Evolutionary conservation across 1,139 yeast species (phyloP).

Genomic region (Pichia sp.): DNA sequence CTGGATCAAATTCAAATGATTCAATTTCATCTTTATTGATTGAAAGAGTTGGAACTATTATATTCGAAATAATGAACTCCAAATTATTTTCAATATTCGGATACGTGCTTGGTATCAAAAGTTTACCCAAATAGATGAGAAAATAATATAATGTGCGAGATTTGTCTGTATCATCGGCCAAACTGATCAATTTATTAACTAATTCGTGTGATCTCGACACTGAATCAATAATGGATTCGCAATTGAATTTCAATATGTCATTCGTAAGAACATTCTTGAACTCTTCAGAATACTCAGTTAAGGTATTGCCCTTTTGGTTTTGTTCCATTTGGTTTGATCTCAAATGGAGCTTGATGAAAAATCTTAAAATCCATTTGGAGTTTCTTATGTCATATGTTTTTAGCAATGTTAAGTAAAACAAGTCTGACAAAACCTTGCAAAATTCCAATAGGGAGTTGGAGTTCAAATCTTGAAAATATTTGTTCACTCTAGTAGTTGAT

Average conservation of each 20-base stretch:
- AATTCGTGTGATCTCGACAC: not conserved
- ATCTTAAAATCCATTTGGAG: constrained; percentile 8
- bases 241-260: too few relatives aligned
- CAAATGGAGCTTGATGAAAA: constrained; percentile 7
- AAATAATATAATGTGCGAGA: constrained; percentile 5
- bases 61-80: constrained; percentile 49
- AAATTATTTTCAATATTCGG: constrained; percentile 45
- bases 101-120: constrained; percentile 31
- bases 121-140: constrained; percentile 3
- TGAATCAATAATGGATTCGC: not conserved
- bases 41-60: constrained; percentile 56
- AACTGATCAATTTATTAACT: not conserved
- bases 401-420: constrained; percentile 1
- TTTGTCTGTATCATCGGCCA: constrained; percentile 1
- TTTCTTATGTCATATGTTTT: not conserved
- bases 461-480: constrained; percentile 3
- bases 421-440: constrained; percentile 1
- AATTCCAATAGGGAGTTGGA: not conserved
- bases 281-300: not conserved
- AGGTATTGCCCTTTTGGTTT: too few relatives aligned
- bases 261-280: not conserved
- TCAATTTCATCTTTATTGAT: constrained; percentile 50
- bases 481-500: not conserved
- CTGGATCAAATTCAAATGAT: constrained; percentile 64
- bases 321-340: not conserved